Evolutionary conservation across 768 basidiomycete genomes (phyloP).

Genomic region (Lyophyllum shimeji): DNA sequence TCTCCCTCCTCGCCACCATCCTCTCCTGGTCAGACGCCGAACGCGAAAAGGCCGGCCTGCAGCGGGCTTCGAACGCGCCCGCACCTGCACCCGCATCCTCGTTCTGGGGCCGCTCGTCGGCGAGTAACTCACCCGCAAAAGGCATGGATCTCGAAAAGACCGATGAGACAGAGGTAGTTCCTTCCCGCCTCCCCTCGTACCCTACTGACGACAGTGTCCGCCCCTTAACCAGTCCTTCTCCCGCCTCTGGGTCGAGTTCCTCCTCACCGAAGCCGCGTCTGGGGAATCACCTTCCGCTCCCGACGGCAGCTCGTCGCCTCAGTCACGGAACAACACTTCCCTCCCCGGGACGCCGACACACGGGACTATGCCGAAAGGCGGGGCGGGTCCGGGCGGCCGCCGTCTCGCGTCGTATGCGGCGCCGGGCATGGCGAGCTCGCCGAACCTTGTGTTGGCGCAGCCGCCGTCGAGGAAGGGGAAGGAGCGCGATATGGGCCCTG

Average conservation of each 20-base stretch:
- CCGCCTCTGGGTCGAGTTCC: conserved; percentile 96
- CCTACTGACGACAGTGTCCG: not conserved
- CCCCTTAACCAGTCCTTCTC: conserved; percentile 79
- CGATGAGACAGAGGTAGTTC: conserved; percentile 76
- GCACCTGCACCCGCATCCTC: conserved; percentile 20
- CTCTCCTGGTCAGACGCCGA: conserved; percentile 93
- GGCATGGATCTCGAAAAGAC: conserved; percentile 68
- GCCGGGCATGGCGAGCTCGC: conserved; percentile 10
- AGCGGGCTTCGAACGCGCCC: conserved; percentile 40
- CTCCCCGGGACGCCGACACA: conserved; percentile 11
- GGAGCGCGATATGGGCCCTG: conserved; percentile 12
- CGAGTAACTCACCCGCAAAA: conserved; percentile 36
- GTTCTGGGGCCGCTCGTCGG: conserved; percentile 19
- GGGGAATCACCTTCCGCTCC: conserved; percentile 32
- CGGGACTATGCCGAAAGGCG: not conserved
- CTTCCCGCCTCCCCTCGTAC: not conserved
- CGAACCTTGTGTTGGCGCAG: conserved; percentile 7
- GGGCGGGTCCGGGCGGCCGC: not conserved
- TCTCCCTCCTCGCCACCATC: conserved; percentile 82
- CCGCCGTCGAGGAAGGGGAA: conserved; percentile 17
- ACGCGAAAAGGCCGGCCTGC: conserved; percentile 87
- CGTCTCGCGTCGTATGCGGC: conserved; percentile 10
- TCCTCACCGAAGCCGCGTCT: conserved; percentile 83
- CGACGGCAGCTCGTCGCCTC: conserved; percentile 4
- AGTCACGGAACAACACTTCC: conserved; percentile 12